A percentile compares a stretch with the other conserved stretches of the same genome.
Evolutionary conservation across 768 basidiomycete genomes (phyloP).

Genomic region (Mycena maculata): DNA sequence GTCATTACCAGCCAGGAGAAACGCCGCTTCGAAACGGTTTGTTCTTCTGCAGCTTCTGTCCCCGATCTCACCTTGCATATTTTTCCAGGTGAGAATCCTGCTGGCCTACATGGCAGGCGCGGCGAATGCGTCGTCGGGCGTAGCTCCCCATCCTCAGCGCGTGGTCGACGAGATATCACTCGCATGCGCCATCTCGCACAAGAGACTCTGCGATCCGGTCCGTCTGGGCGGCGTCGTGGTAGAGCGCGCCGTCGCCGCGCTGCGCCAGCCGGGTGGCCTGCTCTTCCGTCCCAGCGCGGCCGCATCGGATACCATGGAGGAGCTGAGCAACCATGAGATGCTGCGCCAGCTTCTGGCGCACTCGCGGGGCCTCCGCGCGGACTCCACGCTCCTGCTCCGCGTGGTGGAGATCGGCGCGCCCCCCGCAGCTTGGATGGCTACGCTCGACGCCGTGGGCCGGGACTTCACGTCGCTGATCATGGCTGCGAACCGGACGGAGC

Average conservation of each 20-base stretch:
- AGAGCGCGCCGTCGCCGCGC: constrained; percentile 32
- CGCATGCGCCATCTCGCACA: constrained; percentile 35
- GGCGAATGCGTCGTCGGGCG: not conserved
- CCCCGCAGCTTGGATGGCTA: constrained; percentile 13
- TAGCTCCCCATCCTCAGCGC: not conserved
- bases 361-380: constrained; percentile 16
- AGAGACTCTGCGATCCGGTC: constrained; percentile 37
- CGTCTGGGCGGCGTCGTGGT: constrained; percentile 29
- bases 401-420: constrained; percentile 23
- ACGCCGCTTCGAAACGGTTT: constrained; percentile 37
- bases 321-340: not conserved
- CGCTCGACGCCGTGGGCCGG: constrained; percentile 34
- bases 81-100: constrained; percentile 24
- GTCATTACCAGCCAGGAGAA: constrained; percentile 29
- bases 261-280: constrained; percentile 30
- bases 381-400: constrained; percentile 28
- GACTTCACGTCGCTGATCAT: constrained; percentile 35
- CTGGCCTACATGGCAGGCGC: constrained; percentile 26
- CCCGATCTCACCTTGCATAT: not conserved
- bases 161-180: constrained; percentile 36
- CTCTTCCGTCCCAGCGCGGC: constrained; percentile 31
- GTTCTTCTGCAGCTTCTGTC: not conserved
- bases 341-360: not conserved
- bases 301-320: not conserved
- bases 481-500: constrained; percentile 36